Conservation (phyloP, 805 yeast species). For the Lipomyces kockii region DNA sequence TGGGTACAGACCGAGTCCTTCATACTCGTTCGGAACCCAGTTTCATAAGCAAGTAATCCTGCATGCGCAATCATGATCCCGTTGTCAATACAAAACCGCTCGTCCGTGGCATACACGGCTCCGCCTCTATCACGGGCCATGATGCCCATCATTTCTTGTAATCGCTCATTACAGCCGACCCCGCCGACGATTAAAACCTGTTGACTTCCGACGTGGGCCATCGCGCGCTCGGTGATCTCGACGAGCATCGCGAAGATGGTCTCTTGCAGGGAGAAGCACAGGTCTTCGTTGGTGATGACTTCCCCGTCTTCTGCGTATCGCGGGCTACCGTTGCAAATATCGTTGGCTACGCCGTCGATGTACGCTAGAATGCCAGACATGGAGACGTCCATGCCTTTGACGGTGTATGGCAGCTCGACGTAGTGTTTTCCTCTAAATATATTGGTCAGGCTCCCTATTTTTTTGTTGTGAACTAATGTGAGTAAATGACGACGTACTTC, state of each 20-base stretch:
- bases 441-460: not conserved
- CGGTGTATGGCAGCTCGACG: constrained; percentile 90
- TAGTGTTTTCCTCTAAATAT: constrained; percentile 49
- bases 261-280: constrained; percentile 92
- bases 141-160: constrained; percentile 94
- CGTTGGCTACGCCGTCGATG: constrained; percentile 79
- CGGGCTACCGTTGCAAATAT: constrained; percentile 56
- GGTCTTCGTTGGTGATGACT: constrained; percentile 75
- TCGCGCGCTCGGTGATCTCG: constrained; percentile 96
- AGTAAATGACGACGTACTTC: constrained; percentile 49
- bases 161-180: constrained; percentile 91
- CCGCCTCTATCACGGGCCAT: constrained; percentile 93
- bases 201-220: constrained; percentile 91
- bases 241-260: constrained; percentile 93
- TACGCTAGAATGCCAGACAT: constrained; percentile 94
- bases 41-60: constrained; percentile 81
- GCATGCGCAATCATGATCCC: constrained; percentile 99
- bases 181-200: constrained; percentile 97
- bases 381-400: constrained; percentile 96
- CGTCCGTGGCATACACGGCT: constrained; percentile 91
- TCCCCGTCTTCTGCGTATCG: constrained; percentile 50
- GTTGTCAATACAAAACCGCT: constrained; percentile 94
- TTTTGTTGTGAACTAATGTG: too few species aligned
- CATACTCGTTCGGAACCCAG: constrained; percentile 67
- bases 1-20: constrained; percentile 86